phyloP scores from a whole-genome alignment of 2,329 filamentous ascomycete species.

The Chaetomium globosum region DNA sequence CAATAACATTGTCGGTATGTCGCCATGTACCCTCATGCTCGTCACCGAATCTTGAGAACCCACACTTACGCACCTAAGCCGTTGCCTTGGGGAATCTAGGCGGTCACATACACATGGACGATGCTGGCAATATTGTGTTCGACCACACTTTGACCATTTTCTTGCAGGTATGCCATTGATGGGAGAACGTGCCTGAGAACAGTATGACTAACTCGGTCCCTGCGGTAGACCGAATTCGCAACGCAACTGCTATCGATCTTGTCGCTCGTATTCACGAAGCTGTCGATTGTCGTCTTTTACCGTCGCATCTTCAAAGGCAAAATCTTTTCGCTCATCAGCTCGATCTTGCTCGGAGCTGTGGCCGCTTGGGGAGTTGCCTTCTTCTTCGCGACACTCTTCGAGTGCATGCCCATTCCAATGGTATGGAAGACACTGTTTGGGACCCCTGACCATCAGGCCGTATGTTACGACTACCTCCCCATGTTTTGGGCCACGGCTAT shows the following conservation, averaged over 20 bases:
- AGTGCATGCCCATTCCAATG: conserved; percentile 1
- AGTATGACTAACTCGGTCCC: not conserved
- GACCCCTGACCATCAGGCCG: not conserved
- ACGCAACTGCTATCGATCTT: not conserved
- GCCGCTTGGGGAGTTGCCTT: not conserved
- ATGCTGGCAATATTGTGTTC: conserved; percentile 1
- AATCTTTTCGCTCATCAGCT: not conserved
- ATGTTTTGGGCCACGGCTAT: conserved; percentile 3
- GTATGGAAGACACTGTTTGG: conserved; percentile 2
- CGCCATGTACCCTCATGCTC: not conserved
- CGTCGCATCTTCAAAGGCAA: not conserved
- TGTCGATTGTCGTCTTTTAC: not conserved
- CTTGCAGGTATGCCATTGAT: not conserved
- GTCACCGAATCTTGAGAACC: not conserved
- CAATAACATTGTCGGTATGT: conserved; percentile 1
- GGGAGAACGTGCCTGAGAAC: not conserved
- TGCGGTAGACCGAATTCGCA: not conserved
- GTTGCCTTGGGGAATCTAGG: conserved; percentile 1
- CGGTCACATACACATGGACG: conserved; percentile 2
- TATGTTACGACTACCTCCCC: conserved; percentile 2
- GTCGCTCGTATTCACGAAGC: not conserved
- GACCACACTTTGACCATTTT: not conserved
- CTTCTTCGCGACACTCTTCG: conserved; percentile 5
- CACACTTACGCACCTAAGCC: not conserved
- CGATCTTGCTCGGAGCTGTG: not conserved